phyloP scores from a whole-genome alignment of 257 asterid genomes.

The Salvia hispanica region DNA sequence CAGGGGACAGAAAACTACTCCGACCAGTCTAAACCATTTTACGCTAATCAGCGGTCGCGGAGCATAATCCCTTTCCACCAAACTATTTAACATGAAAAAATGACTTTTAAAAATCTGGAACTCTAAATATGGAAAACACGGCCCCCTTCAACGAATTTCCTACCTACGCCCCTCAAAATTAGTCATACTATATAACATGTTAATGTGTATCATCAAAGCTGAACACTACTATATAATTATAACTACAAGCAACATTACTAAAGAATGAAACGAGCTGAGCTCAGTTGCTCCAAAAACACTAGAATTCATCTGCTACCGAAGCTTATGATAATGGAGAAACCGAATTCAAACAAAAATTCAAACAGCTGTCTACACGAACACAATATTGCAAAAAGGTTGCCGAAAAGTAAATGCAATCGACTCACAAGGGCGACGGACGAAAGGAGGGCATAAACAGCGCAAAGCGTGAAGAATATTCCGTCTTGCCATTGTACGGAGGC shows the following conservation, averaged over 20 bases:
- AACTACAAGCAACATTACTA: slow-evolving; percentile 2
- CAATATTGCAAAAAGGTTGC: neutral
- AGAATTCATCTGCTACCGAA: neutral
- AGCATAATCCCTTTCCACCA: too few species aligned
- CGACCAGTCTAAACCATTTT: neutral
- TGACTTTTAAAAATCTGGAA: too few species aligned
- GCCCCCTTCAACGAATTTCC: too few species aligned
- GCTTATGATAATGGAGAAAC: neutral
- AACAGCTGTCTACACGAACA: neutral
- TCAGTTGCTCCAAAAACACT: slow-evolving; percentile 15
- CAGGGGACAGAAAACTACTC: neutral
- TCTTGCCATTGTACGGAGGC: slow-evolving; percentile 80
- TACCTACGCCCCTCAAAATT: neutral
- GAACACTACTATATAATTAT: neutral
- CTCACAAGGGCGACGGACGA: slow-evolving; percentile 80
- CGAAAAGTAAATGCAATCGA: slow-evolving; percentile 22
- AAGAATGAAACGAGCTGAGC: slow-evolving; percentile 18
- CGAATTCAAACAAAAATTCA: neutral
- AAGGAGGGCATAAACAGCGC: slow-evolving; percentile 77
- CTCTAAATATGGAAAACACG: too few species aligned
- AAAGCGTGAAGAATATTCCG: slow-evolving; percentile 78
- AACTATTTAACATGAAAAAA: too few species aligned
- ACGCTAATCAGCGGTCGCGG: too few species aligned
- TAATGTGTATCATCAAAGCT: too few species aligned
- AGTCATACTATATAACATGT: neutral